Base-by-base conservation (phyloP, 2,329 filamentous ascomycete species). In the Hypoxylon sp. region DNA sequence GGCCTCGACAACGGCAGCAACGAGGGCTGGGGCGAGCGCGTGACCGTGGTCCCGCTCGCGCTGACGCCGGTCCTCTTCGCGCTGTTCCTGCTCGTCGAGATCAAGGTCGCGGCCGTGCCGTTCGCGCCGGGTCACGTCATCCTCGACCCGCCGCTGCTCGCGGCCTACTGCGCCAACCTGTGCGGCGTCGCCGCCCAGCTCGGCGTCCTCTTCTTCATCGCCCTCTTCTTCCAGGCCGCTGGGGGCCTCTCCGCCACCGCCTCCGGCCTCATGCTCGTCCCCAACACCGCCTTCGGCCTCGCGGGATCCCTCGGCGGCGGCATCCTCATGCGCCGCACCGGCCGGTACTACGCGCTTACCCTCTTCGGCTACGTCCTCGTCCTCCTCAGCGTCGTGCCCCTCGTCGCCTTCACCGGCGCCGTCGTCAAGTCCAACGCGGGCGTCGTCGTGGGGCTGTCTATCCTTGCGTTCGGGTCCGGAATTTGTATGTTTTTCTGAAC, bases 111-210 rank as follows among this genome's bases (percentile, higher is more conserved):
- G 0, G 74, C 79, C 0, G 83, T 92, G 55, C 90, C 91, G 0
- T 91, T 94, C 65, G 89, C 89, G 0, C 90, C 91, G 0, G 84
- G 87, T 8, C 88, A 86, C 66, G 84, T 93, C 65, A 88, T 93
- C 62, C 86, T 91, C 67, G 81, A 89, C 68, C 79, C 81, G 5
- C 81, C 81, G 5, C 79, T 93, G 23, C 80, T 91, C 46, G 84
- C 88, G 2, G 85, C 83, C 70, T 92, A 89, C 66, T 73, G 86
- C 1, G 85, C 84, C 71, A 92, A 92, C 72, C 90, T 92, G 75
- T 92, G 91, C 72, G 80, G 83, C 48, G 83, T 89, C 49, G 84
- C 80, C 1, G 86, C 83, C 11, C 75, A 80, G 58, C 75, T 79
- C 68, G 81, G 83, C 0, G 75, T 81, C 1, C 63, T 90, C 3